Conservation (phyloP, 305 asterid genomes). For the Caryopteris hybrid region DNA sequence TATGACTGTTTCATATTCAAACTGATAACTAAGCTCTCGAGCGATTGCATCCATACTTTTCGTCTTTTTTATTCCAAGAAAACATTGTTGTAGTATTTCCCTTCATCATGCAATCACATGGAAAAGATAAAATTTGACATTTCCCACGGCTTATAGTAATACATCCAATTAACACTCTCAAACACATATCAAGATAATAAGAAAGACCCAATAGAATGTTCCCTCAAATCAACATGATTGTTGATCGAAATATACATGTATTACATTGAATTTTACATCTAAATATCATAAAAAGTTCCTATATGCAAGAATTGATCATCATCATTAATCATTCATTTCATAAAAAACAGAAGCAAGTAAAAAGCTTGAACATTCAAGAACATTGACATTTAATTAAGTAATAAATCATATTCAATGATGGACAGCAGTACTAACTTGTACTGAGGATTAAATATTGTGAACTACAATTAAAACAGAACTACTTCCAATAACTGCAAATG, state of each 20-base stretch:
- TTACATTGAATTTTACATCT: too few species aligned
- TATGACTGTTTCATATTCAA: not conserved
- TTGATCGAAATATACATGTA: too few species aligned
- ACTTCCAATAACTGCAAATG: not conserved
- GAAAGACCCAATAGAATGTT: too few species aligned
- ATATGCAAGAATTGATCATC: too few species aligned
- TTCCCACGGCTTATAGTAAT: not conserved
- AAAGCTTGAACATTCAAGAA: not conserved
- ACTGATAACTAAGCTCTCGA: not conserved
- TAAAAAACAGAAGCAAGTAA: too few species aligned
- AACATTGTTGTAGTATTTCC: not conserved
- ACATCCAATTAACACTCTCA: not conserved
- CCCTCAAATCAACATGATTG: too few species aligned
- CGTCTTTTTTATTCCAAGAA: not conserved
- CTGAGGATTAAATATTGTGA: not conserved
- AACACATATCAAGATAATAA: not conserved
- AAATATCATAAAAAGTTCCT: too few species aligned
- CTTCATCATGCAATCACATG: not conserved
- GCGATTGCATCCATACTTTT: not conserved
- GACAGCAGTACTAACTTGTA: not conserved
- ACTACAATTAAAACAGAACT: not conserved
- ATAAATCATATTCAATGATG: not conserved
- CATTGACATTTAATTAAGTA: not conserved
- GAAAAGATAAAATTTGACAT: not conserved
- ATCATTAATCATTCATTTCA: too few species aligned